phyloP scores from a whole-genome alignment of 805 yeast species.

The Cyberlindnera maritima region DNA sequence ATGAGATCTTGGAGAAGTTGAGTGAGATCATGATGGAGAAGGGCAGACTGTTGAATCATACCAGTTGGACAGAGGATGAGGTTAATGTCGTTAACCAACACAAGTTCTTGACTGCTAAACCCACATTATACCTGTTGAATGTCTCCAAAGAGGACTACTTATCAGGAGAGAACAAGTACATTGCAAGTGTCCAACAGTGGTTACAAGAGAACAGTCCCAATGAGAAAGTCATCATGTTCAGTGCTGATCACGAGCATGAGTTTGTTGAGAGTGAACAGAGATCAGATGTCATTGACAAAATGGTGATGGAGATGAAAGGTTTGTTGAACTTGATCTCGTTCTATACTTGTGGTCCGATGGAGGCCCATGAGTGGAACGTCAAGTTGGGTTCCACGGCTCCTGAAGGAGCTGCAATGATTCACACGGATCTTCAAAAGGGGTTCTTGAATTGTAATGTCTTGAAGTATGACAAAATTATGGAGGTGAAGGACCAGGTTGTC shows the following conservation, averaged over 20 bases:
- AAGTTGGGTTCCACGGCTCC: constrained; percentile 76
- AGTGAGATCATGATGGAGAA: constrained; percentile 57
- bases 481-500: constrained; percentile 14
- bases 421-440: constrained; percentile 78
- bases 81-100: constrained; percentile 65
- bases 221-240: constrained; percentile 66
- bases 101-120: constrained; percentile 82
- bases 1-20: constrained; percentile 35
- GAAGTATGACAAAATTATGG: constrained; percentile 57
- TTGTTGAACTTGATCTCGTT: constrained; percentile 72
- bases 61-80: constrained; percentile 62
- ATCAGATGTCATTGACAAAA: constrained; percentile 58
- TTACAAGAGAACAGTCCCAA: constrained; percentile 62
- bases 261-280: constrained; percentile 31
- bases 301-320: constrained; percentile 63
- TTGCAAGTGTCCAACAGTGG: constrained; percentile 59
- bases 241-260: constrained; percentile 48
- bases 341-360: constrained; percentile 84
- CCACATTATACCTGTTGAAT: constrained; percentile 76
- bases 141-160: constrained; percentile 69
- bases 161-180: constrained; percentile 48
- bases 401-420: constrained; percentile 88
- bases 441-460: constrained; percentile 76
- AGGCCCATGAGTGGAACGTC: constrained; percentile 88
- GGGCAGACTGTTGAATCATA: constrained; percentile 60